Evolutionary conservation across 441 rosid species (phyloP), one percentile per base, ranked within the genome.

Genomic region (Viola pubescens): DNA sequence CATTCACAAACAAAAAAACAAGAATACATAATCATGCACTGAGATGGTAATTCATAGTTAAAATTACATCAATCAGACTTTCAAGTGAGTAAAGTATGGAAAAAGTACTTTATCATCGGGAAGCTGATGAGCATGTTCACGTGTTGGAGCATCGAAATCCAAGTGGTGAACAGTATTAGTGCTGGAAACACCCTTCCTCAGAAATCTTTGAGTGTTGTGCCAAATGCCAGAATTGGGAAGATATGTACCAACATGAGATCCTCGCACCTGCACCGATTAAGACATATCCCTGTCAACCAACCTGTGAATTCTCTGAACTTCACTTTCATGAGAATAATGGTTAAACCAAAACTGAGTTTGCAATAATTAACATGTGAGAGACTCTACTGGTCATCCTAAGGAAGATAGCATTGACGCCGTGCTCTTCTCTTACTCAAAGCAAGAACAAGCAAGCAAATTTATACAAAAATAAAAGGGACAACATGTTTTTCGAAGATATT

Each of bases 81-180:
- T 0, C 11, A 50, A 48, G 46, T 46, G 52, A 39, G 34, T 26
- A 47, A 46, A 11, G 37, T n/a, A 14, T 8, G 49, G 10, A 4
- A 45, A 64, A 62, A 71, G 66, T 90, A 94, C 99, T 70, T 77
- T 81, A 73, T 94, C 96, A 67, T 90, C 95, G 52, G 85, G 80
- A 54, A 90, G 81, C 70, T 76, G 84, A 65, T 75, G 82, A 55
- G 96, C 85, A 71, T 88, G 84, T 70, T 94, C 95, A 42, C 99
- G 95, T 38, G 99, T 94, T 64, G 99, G 97, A 66, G 99, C 99
- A 82, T 94, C 99, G 80, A 94, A 94, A 80, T 94, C 99, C 82
- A 94, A 81, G 75, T 94, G 96, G 72, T 71, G 86, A 67, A 94
- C 77, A 51, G 79, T 85, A 70, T 86, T 86, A 58, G 74, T 38